Percentiles rank a stretch among this genome's conserved stretches.
These are phyloP conservation scores for Hemerocallis citrina DNA, from an alignment of 106 monocot genomes.

Conservation along the genomic window DNA sequence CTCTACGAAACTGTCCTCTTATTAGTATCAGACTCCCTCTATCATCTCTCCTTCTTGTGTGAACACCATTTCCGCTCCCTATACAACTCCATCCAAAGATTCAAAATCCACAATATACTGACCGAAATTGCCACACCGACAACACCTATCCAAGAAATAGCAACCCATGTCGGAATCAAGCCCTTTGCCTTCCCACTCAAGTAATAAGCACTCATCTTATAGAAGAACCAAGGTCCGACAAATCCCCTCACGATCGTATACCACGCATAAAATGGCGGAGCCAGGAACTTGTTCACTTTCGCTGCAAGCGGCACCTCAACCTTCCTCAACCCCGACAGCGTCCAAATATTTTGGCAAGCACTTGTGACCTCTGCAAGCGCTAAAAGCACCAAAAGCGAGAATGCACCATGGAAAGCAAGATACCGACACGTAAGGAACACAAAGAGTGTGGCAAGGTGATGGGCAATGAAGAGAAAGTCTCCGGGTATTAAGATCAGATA, in stretches of 20 bases:
- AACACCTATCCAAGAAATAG: slow-evolving; percentile 77
- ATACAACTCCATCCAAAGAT: slow-evolving; percentile 64
- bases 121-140: slow-evolving; percentile 76
- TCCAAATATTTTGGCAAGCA: slow-evolving; percentile 83
- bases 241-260: slow-evolving; percentile 70
- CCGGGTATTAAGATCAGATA: slow-evolving; percentile 58
- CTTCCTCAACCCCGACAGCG: slow-evolving; percentile 57
- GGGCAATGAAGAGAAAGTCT: slow-evolving; percentile 84
- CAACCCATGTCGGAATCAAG: slow-evolving; percentile 78
- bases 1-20: background rate
- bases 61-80: slow-evolving; percentile 24
- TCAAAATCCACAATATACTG: slow-evolving; percentile 82
- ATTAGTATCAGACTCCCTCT: background rate
- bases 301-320: slow-evolving; percentile 34
- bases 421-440: slow-evolving; percentile 87
- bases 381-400: slow-evolving; percentile 61
- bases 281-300: slow-evolving; percentile 33
- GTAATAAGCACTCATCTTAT: slow-evolving; percentile 65
- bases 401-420: slow-evolving; percentile 60
- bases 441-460: slow-evolving; percentile 96
- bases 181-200: slow-evolving; percentile 49
- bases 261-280: slow-evolving; percentile 62
- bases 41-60: slow-evolving; percentile 42
- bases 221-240: slow-evolving; percentile 74
- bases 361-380: slow-evolving; percentile 84